Base-by-base conservation (phyloP, 768 basidiomycete genomes). In the Lentinula sp. region DNA sequence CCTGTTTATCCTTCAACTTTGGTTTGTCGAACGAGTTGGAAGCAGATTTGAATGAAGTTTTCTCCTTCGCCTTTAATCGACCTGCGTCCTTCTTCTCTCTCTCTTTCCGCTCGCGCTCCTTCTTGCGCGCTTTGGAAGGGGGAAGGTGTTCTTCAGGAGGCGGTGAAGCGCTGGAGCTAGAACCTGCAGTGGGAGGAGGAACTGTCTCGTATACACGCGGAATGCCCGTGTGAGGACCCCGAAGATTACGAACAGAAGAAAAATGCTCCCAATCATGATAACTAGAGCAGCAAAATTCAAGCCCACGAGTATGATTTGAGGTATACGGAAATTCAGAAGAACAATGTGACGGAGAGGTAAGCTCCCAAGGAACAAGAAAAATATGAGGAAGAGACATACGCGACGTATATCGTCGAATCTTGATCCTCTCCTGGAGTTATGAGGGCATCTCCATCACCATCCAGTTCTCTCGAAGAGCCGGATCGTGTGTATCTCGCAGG, bases 181-280 rank as follows among this genome's bases (percentile, higher is more conserved):
- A 69, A 6, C 69, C 74, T 13, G 70, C 59, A n/a, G 68, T 67
- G 8, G 72, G 65, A 2, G 72, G 70, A 0, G 75, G 70, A 18
- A 73, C 64, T 15, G 69, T 71, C 71, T 93, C 91, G 46, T 72
- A 68, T 2, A 92, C 84, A 57, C 74, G 73, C 3, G 91, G 91
- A 15, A 86, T 76, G 7, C 92, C 94, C 0, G 83, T 75, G 69
- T 94, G 93, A 0, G 93, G 94, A 1, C 94, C 94, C 15, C 78
- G 78, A 57, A 94, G 75, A 71, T 93, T 95, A 50, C 94, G 88
- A 61, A 96, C 91, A n/a, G 89, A 91, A 11, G 91, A 93, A 68
- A 95, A 96, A 70, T 96, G 94, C 68, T 96, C 93, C 91, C 91
- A 95, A 71, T 94, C 91, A 68, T 95, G 89, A 70, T 93, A 95